A percentile compares a stretch with the other conserved stretches of the same genome.
Conservation (phyloP, 2,329 filamentous ascomycete genomes). For the Colletotrichum scovillei region DNA sequence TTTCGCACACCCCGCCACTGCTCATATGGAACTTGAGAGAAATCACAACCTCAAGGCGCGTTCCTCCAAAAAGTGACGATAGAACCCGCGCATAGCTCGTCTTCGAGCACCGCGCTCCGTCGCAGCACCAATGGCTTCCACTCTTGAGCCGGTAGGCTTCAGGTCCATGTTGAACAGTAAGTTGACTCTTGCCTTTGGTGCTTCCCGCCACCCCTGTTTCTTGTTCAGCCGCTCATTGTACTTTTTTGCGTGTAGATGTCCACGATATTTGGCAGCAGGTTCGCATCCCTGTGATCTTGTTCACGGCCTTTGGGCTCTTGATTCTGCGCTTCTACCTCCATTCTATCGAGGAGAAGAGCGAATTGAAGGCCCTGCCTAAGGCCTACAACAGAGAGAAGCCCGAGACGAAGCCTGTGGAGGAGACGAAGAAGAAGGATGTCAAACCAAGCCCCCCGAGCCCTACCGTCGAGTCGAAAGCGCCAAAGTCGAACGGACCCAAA, state of each 20-base stretch:
- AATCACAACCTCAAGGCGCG: background rate
- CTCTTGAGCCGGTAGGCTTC: slow-evolving; percentile 9
- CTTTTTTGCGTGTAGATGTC: slow-evolving; percentile 12
- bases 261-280: slow-evolving; percentile 36
- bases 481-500: slow-evolving; percentile 55
- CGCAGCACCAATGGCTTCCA: slow-evolving; percentile 15
- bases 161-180: slow-evolving; percentile 26
- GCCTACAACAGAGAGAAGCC: slow-evolving; percentile 22
- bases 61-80: slow-evolving; percentile 7
- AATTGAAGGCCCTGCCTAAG: slow-evolving; percentile 32
- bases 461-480: slow-evolving; percentile 41
- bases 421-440: slow-evolving; percentile 22
- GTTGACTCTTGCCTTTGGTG: background rate
- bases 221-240: background rate
- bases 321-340: slow-evolving; percentile 36
- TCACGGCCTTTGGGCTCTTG: slow-evolving; percentile 26
- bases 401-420: slow-evolving; percentile 23
- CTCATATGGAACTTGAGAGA: background rate
- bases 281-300: slow-evolving; percentile 35
- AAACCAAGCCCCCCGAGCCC: slow-evolving; percentile 33
- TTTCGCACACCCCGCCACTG: slow-evolving; percentile 24
- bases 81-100: slow-evolving; percentile 9
- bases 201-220: background rate
- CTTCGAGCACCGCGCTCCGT: slow-evolving; percentile 18
- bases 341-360: slow-evolving; percentile 23